Conservation (phyloP, 2,329 filamentous ascomycete genomes). For the Ophiosphaerella narmari region DNA sequence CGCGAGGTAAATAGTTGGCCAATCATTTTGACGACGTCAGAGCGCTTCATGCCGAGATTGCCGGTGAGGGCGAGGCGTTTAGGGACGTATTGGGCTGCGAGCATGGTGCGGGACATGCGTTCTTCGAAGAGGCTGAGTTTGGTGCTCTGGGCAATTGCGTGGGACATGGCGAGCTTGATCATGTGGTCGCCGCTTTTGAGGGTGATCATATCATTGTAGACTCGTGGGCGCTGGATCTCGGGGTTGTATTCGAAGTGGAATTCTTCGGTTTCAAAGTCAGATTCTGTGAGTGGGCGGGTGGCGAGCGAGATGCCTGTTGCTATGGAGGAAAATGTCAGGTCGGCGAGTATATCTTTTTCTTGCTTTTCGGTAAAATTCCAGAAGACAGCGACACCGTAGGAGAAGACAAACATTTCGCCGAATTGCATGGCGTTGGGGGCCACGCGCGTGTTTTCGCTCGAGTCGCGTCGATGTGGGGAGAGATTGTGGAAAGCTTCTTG, state of each 20-base stretch:
- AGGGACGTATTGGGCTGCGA: constrained; percentile 88
- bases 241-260: constrained; percentile 98
- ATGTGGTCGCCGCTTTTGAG: constrained; percentile 93
- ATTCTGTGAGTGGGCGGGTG: constrained; percentile 78
- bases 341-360: constrained; percentile 94
- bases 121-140: constrained; percentile 97
- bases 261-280: constrained; percentile 95
- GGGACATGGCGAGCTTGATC: constrained; percentile 97
- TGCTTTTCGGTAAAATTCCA: constrained; percentile 98
- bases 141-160: constrained; percentile 96
- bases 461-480: constrained; percentile 23
- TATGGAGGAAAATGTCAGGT: constrained; percentile 83
- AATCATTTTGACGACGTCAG: constrained; percentile 89
- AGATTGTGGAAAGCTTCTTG: constrained; percentile 13
- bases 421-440: constrained; percentile 76
- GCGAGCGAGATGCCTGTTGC: constrained; percentile 70
- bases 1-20: constrained; percentile 90
- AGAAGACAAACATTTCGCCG: constrained; percentile 96
- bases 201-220: constrained; percentile 99
- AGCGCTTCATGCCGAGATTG: constrained; percentile 85
- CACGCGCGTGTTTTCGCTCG: constrained; percentile 53
- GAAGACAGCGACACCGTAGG: constrained; percentile 95
- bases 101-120: constrained; percentile 92
- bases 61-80: constrained; percentile 87
- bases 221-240: constrained; percentile 80